phyloP scores from a whole-genome alignment of 164 flowering plant species.

The Magnolia sinica region DNA sequence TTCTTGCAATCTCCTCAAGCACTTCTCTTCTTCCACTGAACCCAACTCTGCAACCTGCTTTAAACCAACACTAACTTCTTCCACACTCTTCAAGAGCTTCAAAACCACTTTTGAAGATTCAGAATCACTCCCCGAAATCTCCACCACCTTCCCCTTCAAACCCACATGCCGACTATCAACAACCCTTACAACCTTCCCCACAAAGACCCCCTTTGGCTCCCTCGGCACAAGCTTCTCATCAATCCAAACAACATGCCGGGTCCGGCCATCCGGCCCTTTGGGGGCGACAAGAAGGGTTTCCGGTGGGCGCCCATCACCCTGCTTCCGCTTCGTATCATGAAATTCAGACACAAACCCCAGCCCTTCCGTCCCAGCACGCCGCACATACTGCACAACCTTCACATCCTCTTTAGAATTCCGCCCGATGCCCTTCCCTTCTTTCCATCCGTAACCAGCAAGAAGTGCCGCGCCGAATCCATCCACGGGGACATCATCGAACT shows the following conservation, averaged over 20 bases:
- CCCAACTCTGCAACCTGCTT: slow-evolving; percentile 57
- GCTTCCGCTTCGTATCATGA: slow-evolving; percentile 14
- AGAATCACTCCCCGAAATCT: slow-evolving; percentile 20
- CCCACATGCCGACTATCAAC: slow-evolving; percentile 43
- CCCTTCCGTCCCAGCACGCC: slow-evolving; percentile 40
- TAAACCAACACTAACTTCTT: slow-evolving; percentile 35
- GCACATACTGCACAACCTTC: slow-evolving; percentile 35
- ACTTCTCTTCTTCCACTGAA: slow-evolving; percentile 62
- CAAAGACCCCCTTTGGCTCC: slow-evolving; percentile 15
- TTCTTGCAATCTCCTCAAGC: slow-evolving; percentile 45
- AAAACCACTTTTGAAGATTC: slow-evolving; percentile 29
- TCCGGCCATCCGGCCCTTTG: slow-evolving; percentile 16
- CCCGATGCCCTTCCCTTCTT: slow-evolving; percentile 68
- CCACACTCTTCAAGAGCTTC: slow-evolving; percentile 36
- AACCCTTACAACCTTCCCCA: slow-evolving; percentile 26
- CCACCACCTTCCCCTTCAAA: slow-evolving; percentile 44
- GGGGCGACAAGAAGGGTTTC: slow-evolving; percentile 17
- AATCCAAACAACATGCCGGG: slow-evolving; percentile 12
- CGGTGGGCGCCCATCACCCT: slow-evolving; percentile 1
- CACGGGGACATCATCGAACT: slow-evolving; percentile 53
- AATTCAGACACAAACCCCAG: slow-evolving; percentile 37
- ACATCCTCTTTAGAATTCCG: slow-evolving; percentile 61
- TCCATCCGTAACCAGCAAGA: slow-evolving; percentile 76
- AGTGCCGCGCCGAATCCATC: slow-evolving; percentile 57
- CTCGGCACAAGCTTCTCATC: slow-evolving; percentile 21